Conservation (phyloP, 1,284 basidiomycete species). For the Sparassis latifolia region DNA sequence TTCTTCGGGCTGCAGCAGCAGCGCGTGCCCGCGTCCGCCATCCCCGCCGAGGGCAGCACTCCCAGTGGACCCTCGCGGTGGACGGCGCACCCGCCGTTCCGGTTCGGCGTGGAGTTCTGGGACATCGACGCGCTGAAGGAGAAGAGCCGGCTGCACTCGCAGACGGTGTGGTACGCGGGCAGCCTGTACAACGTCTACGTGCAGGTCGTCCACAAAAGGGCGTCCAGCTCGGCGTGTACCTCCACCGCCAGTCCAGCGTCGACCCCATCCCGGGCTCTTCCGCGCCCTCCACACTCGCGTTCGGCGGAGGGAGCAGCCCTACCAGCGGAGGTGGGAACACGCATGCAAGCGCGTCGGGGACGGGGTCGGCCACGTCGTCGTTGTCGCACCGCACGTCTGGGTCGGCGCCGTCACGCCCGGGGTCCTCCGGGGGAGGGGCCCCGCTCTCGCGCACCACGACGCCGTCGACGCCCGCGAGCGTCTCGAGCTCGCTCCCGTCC, state of each 20-base stretch:
- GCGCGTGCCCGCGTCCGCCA: conserved; percentile 34
- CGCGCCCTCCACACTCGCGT: conserved; percentile 16
- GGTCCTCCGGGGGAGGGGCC: conserved; percentile 22
- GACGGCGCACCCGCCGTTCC: conserved; percentile 67
- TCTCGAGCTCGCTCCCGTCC: conserved; percentile 12
- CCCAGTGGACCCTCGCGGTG: conserved; percentile 37
- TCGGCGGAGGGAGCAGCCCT: conserved; percentile 1
- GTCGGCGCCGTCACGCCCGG: conserved; percentile 8
- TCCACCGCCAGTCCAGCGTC: conserved; percentile 78
- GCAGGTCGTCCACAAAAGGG: conserved; percentile 74
- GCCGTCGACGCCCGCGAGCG: conserved; percentile 19
- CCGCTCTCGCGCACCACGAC: conserved; percentile 33
- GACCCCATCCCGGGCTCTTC: conserved; percentile 53
- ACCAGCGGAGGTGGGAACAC: background rate
- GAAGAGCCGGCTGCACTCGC: conserved; percentile 73
- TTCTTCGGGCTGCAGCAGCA: conserved; percentile 61
- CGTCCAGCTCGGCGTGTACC: conserved; percentile 82
- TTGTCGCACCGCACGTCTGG: conserved; percentile 9
- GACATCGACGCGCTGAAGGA: conserved; percentile 79
- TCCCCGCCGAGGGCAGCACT: conserved; percentile 32
- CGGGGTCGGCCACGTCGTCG: conserved; percentile 8
- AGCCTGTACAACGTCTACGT: conserved; percentile 84
- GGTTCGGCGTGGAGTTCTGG: conserved; percentile 90
- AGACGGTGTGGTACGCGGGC: conserved; percentile 76
- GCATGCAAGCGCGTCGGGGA: background rate